Conservation (phyloP, 305 asterid genomes). For the Salvia sclarea region DNA sequence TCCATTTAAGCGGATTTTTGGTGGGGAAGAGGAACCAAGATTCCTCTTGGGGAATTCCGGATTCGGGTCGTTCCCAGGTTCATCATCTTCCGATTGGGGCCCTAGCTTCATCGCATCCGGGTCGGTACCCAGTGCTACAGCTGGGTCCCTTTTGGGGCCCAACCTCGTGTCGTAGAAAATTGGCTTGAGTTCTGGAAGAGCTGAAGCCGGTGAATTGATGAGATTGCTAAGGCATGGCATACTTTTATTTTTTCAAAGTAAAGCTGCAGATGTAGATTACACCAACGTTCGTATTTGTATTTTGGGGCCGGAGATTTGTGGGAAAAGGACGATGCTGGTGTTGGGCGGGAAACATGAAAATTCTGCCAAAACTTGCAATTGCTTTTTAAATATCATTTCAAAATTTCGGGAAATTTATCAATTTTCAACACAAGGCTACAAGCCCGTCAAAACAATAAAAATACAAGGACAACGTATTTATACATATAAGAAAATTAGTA, state of each 20-base stretch:
- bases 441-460: too few species aligned
- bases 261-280: slow-evolving; percentile 8
- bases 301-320: not conserved
- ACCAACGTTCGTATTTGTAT: slow-evolving; percentile 6
- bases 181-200: slow-evolving; percentile 38
- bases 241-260: slow-evolving; percentile 24
- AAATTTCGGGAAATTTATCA: not conserved
- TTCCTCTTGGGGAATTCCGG: slow-evolving; percentile 20
- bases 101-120: slow-evolving; percentile 12
- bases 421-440: not conserved
- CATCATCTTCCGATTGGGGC: slow-evolving; percentile 21
- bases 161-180: slow-evolving; percentile 15
- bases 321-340: slow-evolving; percentile 23
- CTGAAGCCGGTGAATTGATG: slow-evolving; percentile 32
- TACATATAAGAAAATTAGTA: too few species aligned
- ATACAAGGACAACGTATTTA: too few species aligned
- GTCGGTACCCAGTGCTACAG: slow-evolving; percentile 6
- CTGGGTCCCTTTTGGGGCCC: slow-evolving; percentile 14
- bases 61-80: slow-evolving; percentile 4
- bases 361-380: slow-evolving; percentile 17
- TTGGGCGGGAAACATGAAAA: slow-evolving; percentile 52
- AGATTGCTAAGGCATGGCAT: slow-evolving; percentile 54
- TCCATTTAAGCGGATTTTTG: slow-evolving; percentile 6
- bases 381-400: not conserved
- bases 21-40: not conserved